Evolutionary conservation across 805 yeast species (phyloP), one percentile per base, ranked within the genome.

Genomic region (Ogataea nitratoaversa): DNA sequence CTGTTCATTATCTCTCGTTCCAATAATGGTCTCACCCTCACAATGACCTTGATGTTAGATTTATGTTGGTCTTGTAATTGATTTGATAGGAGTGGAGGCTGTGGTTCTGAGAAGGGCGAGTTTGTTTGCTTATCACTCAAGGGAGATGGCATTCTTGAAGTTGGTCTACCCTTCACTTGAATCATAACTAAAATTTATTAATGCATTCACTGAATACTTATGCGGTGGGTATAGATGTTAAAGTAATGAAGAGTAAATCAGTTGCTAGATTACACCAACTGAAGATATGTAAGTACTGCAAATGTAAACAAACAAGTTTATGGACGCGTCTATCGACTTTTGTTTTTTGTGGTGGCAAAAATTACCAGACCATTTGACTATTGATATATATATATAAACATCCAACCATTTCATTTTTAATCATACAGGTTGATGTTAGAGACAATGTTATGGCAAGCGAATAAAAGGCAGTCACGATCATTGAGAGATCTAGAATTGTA

Each of bases 11-110:
- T 23, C 46, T 69, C 76, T 16, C 47, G 30, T 12, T 39, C 41
- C 14, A 47, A 24, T 62, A 63, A 49, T 1, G 82, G 82, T 37
- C 83, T 57, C 3, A 76, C 78, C 13, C 83, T 56, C 1, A 75
- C 78, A n/a, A 69, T 52, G 11, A 52, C 55, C 25, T 49, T 44
- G 19, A 52, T 52, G 8, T 37, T 41, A 8, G 56, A 40, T 8
- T 43, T 32, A 8, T 38, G 37, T 7, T 14, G 32, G 11, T 41
- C 34, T 17, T 22, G 34, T 19, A 11, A 20, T 13, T 36, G 22
- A n/a, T 23, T 8, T 12, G 27, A 3, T 24, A 19, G 17, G 9
- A 18, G 31, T 18, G 18, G 7, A 13, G 29, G 13, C 11, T 27
- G 11, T 5, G 14, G 5, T 13, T 9, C 6, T 9, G 14, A 27